Percentiles rank a stretch among this genome's conserved stretches.
These are phyloP conservation scores for Zygnema circumcarinatum DNA, from an alignment of 139 green algal species.

Conservation along the genomic window DNA sequence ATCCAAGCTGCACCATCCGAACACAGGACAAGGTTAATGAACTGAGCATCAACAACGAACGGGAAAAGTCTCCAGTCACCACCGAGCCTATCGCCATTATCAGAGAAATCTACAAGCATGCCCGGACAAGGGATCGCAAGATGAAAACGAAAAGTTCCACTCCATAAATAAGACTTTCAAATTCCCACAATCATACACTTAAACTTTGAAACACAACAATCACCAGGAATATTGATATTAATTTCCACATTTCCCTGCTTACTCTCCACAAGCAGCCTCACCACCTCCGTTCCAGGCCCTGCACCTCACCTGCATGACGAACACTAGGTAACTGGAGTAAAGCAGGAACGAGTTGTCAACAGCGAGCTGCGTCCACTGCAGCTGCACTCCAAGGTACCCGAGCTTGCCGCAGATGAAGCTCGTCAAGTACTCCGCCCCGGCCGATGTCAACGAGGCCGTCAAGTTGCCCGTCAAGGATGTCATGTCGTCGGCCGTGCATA, in stretches of 20 bases:
- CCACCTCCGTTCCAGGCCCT: too few species aligned
- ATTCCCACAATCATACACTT: background rate
- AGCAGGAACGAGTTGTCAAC: slow-evolving; percentile 68
- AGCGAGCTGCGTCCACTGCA: slow-evolving; percentile 46
- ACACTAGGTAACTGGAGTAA: slow-evolving; percentile 76
- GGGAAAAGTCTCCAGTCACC: background rate
- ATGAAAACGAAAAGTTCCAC: background rate
- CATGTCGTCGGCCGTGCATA: background rate
- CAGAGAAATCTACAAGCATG: slow-evolving; percentile 1
- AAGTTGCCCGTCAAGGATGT: background rate
- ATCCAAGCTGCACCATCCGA: slow-evolving; percentile 84
- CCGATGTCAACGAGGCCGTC: background rate
- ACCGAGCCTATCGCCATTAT: background rate
- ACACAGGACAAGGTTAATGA: slow-evolving; percentile 63
- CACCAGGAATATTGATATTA: too few species aligned
- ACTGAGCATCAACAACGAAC: background rate
- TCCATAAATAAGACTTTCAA: background rate
- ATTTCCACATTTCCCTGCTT: too few species aligned
- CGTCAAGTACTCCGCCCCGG: background rate
- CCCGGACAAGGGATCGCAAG: too few species aligned
- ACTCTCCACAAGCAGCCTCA: too few species aligned
- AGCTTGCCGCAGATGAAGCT: slow-evolving; percentile 38
- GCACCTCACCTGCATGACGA: slow-evolving; percentile 88
- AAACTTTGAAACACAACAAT: too few species aligned
- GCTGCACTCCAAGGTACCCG: slow-evolving; percentile 16